Evolutionary conservation across 345 rosid genomes (phyloP), one percentile per base, ranked within the genome.

Genomic region (Passiflora organensis): DNA sequence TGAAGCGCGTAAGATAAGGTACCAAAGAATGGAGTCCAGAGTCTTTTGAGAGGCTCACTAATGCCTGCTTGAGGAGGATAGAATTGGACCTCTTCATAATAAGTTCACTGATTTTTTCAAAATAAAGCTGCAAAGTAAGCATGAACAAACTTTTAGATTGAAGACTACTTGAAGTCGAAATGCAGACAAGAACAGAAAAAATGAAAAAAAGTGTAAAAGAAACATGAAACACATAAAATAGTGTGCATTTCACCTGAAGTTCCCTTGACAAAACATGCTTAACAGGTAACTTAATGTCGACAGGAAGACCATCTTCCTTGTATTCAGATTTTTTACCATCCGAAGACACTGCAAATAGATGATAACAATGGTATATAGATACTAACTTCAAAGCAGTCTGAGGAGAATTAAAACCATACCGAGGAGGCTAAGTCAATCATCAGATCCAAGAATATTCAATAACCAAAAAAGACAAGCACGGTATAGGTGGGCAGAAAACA

Each of bases 11-110:
- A 60, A 89, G 84, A 63, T 73, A 78, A 51, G 95, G 93, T 58
- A 82, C 77, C 59, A 86, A 76, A 39, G 90, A 82, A 53, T 89
- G 93, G 51, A 89, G 80, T 32, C 97, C 93, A 0, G 93, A 70
- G 64, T 84, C 86, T 37, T 82, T 81, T 63, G 80, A 72, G 76
- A 89, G 72, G 77, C 93, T 86, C 51, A 62, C 32, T 53, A 86
- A 72, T 62, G 86, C 88, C 81, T 75, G 86, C 59, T 69, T 82
- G 62, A 84, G 86, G 75, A 86, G 54, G 47, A 49, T 23, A 37
- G 95, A 78, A 24, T 56, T 65, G 16, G 82, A 57, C 59, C 66
- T 79, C 60, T 49, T 79, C 59, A 73, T 18, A 12, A 78, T 64
- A 65, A 87, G 79, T 71, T 76, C 79, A 13, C 59, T 74, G 39